A percentile compares a stretch with the other conserved stretches of the same genome.
Conservation (phyloP, 129 eudicot genomes). For the Helianthus annuus region DNA sequence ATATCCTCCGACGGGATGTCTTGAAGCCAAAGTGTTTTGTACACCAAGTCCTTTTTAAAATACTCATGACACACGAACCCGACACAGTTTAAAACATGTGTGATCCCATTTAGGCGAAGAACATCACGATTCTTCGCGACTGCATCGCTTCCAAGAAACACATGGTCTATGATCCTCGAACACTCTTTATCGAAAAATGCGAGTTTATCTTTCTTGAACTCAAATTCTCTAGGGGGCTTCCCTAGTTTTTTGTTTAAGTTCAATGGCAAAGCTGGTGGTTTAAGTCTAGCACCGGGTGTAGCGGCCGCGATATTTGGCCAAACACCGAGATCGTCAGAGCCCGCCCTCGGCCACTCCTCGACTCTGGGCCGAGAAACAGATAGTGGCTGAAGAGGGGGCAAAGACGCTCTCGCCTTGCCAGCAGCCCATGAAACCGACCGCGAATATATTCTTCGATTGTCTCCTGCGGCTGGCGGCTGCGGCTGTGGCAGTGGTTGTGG, state of each 20-base stretch:
- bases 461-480: not conserved
- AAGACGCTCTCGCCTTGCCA: slow-evolving; percentile 60
- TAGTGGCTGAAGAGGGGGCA: slow-evolving; percentile 91
- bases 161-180: slow-evolving; percentile 67
- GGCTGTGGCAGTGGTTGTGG: slow-evolving; percentile 13
- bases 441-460: slow-evolving; percentile 51
- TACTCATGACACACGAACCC: slow-evolving; percentile 89
- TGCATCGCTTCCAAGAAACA: slow-evolving; percentile 79
- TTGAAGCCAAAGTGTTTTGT: slow-evolving; percentile 91
- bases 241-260: slow-evolving; percentile 29
- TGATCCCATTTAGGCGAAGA: slow-evolving; percentile 66
- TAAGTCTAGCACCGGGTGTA: slow-evolving; percentile 64
- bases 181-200: slow-evolving; percentile 87
- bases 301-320: slow-evolving; percentile 63
- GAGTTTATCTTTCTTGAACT: slow-evolving; percentile 71
- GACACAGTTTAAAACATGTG: slow-evolving; percentile 90
- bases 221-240: slow-evolving; percentile 58
- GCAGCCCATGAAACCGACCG: slow-evolving; percentile 77
- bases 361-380: slow-evolving; percentile 62
- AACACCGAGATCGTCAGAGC: slow-evolving; percentile 87
- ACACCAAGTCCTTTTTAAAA: slow-evolving; percentile 78
- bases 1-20: slow-evolving; percentile 96
- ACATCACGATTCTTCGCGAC: slow-evolving; percentile 77
- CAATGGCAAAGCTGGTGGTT: slow-evolving; percentile 37
- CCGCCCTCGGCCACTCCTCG: slow-evolving; percentile 91